phyloP scores from a whole-genome alignment of 768 basidiomycete genomes.

The Daedaleopsis sinensis region DNA sequence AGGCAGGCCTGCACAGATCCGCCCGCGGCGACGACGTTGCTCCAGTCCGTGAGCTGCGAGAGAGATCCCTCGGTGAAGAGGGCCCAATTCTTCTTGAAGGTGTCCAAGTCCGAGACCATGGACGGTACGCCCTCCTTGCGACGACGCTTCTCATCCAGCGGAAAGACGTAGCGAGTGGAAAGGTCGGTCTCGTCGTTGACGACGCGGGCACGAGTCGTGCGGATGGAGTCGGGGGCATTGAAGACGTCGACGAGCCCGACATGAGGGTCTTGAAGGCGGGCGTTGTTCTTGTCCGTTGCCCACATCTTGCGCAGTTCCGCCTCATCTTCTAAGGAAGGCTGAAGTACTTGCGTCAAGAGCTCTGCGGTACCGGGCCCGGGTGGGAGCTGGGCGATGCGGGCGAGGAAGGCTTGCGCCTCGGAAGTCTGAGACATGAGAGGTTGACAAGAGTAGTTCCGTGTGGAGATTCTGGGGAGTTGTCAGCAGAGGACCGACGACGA shows the following conservation, averaged over 20 bases:
- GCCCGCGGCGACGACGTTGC: constrained; percentile 64
- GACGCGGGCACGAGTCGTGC: constrained; percentile 53
- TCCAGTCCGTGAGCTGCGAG: constrained; percentile 62
- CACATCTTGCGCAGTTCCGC: constrained; percentile 56
- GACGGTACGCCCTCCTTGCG: constrained; percentile 52
- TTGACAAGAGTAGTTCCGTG: neutral
- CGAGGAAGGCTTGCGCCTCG: constrained; percentile 33
- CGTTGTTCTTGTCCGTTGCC: constrained; percentile 51
- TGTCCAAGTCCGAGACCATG: constrained; percentile 53
- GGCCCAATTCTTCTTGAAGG: constrained; percentile 66
- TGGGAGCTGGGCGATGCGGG: constrained; percentile 28
- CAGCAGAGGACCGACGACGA: neutral
- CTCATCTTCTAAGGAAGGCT: constrained; percentile 61
- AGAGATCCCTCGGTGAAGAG: constrained; percentile 66
- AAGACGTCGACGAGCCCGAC: constrained; percentile 67
- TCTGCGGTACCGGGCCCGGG: constrained; percentile 28
- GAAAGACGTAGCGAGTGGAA: constrained; percentile 54
- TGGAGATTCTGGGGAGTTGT: neutral
- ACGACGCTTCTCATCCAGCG: constrained; percentile 46
- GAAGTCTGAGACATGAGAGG: constrained; percentile 30
- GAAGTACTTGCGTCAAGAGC: constrained; percentile 41
- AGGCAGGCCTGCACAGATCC: constrained; percentile 63
- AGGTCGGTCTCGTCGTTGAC: constrained; percentile 48
- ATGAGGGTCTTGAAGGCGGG: constrained; percentile 47
- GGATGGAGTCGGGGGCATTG: constrained; percentile 48